Evolutionary conservation across 441 rosid species (phyloP).

Genomic region (Sinapis alba): DNA sequence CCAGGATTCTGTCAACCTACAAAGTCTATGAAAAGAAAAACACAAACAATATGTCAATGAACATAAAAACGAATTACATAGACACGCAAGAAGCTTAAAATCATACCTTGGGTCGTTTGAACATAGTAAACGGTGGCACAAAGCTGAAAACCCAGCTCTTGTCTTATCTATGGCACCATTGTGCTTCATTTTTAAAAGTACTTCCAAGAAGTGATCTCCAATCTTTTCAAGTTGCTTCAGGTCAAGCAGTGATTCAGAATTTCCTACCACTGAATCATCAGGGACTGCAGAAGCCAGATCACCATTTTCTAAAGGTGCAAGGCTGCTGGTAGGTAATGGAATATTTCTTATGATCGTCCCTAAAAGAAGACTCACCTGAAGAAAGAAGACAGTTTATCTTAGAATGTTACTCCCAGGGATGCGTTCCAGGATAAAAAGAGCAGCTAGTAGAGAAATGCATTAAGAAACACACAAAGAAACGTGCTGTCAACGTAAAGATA

Average conservation of each 20-base stretch:
- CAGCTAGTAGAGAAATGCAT: conserved; percentile 6
- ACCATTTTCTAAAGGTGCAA: conserved; percentile 45
- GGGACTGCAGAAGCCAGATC: conserved; percentile 38
- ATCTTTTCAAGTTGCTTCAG: conserved; percentile 85
- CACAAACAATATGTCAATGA: conserved; percentile 9
- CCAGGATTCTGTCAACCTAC: conserved; percentile 91
- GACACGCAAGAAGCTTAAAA: conserved; percentile 27
- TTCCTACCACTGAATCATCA: conserved; percentile 39
- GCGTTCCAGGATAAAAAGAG: conserved; percentile 1
- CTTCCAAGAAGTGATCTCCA: conserved; percentile 96
- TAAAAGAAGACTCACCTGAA: conserved; percentile 94
- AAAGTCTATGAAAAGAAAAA: conserved; percentile 59
- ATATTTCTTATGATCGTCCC: conserved; percentile 91
- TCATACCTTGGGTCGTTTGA: conserved; percentile 83
- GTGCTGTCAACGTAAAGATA: conserved; percentile 16
- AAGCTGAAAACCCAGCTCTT: conserved; percentile 96
- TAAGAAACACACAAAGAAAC: conserved; percentile 19
- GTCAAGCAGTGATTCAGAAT: conserved; percentile 63
- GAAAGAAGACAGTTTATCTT: conserved; percentile 17
- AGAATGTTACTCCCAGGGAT: conserved; percentile 8
- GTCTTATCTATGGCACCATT: conserved; percentile 99
- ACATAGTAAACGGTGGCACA: conserved; percentile 95
- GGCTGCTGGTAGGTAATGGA: conserved; percentile 69
- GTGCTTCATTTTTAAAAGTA: conserved; percentile 96
- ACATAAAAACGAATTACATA: conserved; percentile 13